A percentile compares a stretch with the other conserved stretches of the same genome.
These are phyloP conservation scores for Verticillium isaacii DNA, from an alignment of 2,329 filamentous ascomycete species.

Conservation along the genomic window DNA sequence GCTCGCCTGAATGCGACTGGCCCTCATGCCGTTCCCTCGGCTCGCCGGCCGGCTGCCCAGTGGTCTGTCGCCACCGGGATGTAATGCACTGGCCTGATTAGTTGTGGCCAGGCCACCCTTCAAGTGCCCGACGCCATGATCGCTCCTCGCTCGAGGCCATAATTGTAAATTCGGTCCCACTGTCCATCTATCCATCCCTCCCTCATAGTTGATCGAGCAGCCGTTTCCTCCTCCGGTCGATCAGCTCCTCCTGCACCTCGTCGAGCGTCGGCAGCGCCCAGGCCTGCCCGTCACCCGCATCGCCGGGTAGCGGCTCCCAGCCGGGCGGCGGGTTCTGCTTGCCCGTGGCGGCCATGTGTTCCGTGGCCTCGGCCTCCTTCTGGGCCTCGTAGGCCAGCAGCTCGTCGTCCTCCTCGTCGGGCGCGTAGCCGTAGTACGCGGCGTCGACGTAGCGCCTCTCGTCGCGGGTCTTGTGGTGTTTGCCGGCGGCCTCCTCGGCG, in stretches of 20 bases:
- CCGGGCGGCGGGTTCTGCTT: conserved; percentile 55
- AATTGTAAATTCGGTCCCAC: not conserved
- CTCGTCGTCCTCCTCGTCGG: conserved; percentile 83
- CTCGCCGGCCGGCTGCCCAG: not conserved
- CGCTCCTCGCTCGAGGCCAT: not conserved
- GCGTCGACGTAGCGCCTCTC: conserved; percentile 81
- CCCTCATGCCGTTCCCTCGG: not conserved
- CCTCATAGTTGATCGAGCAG: conserved; percentile 72
- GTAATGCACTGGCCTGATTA: not conserved
- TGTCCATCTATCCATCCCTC: too few relatives aligned
- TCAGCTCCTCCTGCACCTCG: conserved; percentile 89
- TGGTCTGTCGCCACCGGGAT: not conserved
- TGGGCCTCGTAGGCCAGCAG: conserved; percentile 74
- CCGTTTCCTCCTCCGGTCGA: conserved; percentile 78
- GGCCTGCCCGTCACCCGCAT: conserved; percentile 72
- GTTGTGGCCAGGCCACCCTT: not conserved
- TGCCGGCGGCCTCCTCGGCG: conserved; percentile 40
- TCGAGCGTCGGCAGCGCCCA: conserved; percentile 85
- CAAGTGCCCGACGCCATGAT: not conserved
- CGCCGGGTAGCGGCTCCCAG: conserved; percentile 86
- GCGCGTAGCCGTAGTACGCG: conserved; percentile 90
- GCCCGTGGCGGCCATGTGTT: conserved; percentile 58
- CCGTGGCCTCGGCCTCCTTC: conserved; percentile 78
- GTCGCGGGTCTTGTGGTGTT: conserved; percentile 61
- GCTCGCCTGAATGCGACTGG: too few relatives aligned